A percentile compares a stretch with the other conserved stretches of the same genome.
These are phyloP conservation scores for Cicer chorassanicum DNA, from an alignment of 306 rosid species.

Conservation along the genomic window DNA sequence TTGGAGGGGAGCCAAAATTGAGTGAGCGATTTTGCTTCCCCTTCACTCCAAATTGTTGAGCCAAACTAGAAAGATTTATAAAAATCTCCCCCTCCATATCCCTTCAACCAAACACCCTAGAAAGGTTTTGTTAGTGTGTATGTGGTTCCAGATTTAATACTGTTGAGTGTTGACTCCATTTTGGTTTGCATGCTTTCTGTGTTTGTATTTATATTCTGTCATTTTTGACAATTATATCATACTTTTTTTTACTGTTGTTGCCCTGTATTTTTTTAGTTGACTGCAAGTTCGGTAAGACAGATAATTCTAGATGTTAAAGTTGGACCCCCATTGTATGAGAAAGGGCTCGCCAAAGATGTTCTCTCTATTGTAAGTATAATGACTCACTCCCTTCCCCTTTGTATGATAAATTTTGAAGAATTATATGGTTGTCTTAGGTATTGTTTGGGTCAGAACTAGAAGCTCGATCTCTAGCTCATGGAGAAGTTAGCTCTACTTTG, in stretches of 20 bases:
- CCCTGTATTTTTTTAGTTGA: conserved; percentile 53
- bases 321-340: conserved; percentile 88
- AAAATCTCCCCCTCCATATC: background rate
- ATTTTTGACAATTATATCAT: conserved; percentile 18
- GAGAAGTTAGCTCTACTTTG: conserved; percentile 11
- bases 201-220: conserved; percentile 13
- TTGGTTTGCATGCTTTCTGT: conserved; percentile 18
- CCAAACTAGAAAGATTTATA: background rate
- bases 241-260: conserved; percentile 33
- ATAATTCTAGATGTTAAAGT: conserved; percentile 85
- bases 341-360: conserved; percentile 77
- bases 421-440: conserved; percentile 13
- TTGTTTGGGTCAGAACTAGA: background rate
- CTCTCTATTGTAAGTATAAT: conserved; percentile 72
- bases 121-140: background rate
- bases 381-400: conserved; percentile 30
- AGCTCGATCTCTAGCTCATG: background rate
- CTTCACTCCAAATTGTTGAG: background rate
- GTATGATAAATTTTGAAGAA: conserved; percentile 12
- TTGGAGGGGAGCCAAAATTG: too few species aligned
- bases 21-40: background rate
- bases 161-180: background rate
- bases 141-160: conserved; percentile 10
- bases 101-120: background rate
- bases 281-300: conserved; percentile 68